Evolutionary conservation across 768 basidiomycete genomes (phyloP).

Genomic region (Termitomyces sp.): DNA sequence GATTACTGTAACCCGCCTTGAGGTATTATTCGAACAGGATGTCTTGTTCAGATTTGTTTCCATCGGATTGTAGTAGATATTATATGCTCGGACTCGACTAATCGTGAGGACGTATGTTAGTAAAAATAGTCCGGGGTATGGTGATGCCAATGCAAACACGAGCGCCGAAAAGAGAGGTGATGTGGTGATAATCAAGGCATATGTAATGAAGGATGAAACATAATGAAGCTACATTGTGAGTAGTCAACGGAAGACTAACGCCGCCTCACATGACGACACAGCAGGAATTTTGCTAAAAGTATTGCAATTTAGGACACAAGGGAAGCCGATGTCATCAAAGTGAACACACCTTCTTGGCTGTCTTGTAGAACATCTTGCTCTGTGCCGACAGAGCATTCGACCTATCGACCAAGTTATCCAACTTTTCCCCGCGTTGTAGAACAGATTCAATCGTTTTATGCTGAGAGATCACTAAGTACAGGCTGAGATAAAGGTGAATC

Average conservation of each 20-base stretch:
- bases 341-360: conserved; percentile 86
- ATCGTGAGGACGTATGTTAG: conserved; percentile 4
- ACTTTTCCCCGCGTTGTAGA: conserved; percentile 91
- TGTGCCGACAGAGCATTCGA: conserved; percentile 84
- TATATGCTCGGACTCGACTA: not conserved
- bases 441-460: conserved; percentile 99
- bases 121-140: conserved; percentile 11
- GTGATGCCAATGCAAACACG: not conserved
- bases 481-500: not conserved
- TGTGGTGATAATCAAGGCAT: conserved; percentile 2
- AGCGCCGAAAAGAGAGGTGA: not conserved
- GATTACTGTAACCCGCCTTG: too few species aligned
- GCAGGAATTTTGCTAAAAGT: conserved; percentile 88
- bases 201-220: conserved; percentile 13
- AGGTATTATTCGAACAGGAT: not conserved
- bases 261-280: conserved; percentile 71
- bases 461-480: conserved; percentile 32
- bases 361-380: conserved; percentile 99
- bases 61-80: not conserved
- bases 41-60: not conserved
- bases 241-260: not conserved
- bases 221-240: not conserved
- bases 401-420: conserved; percentile 92
- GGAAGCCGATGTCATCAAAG: not conserved
- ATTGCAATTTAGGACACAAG: not conserved